Conservation (phyloP, 2,329 filamentous ascomycete genomes). For the Hypomyces rosellus region DNA sequence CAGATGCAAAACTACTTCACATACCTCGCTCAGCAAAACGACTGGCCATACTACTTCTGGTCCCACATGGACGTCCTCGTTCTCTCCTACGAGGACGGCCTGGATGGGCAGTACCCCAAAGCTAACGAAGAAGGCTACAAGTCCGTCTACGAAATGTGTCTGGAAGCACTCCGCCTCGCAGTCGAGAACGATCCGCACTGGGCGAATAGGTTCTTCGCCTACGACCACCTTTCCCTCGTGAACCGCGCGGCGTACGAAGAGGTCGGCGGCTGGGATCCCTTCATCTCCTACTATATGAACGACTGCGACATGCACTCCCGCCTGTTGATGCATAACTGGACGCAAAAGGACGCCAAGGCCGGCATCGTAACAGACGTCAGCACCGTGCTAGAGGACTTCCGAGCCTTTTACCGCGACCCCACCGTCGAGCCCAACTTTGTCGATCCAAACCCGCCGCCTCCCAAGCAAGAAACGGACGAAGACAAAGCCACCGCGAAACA, state of each 20-base stretch:
- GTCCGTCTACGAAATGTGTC: constrained; percentile 34
- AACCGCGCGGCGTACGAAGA: constrained; percentile 46
- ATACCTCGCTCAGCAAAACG: constrained; percentile 35
- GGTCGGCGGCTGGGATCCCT: constrained; percentile 50
- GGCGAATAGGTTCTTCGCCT: constrained; percentile 51
- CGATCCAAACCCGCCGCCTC: constrained; percentile 30
- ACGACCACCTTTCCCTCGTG: constrained; percentile 52
- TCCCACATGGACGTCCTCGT: constrained; percentile 49
- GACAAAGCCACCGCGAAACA: neutral
- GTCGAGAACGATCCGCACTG: constrained; percentile 32
- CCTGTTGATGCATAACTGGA: constrained; percentile 40
- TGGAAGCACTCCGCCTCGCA: constrained; percentile 29
- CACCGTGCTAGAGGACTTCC: constrained; percentile 38
- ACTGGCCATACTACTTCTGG: constrained; percentile 49
- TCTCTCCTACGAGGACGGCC: constrained; percentile 34
- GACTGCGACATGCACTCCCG: constrained; percentile 51
- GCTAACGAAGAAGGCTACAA: constrained; percentile 33
- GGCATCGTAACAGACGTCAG: constrained; percentile 42
- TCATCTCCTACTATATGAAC: constrained; percentile 52
- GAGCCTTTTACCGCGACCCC: constrained; percentile 39
- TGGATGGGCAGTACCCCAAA: constrained; percentile 25
- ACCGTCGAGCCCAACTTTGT: constrained; percentile 28
- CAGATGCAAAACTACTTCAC: constrained; percentile 52
- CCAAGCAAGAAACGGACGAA: constrained; percentile 12
- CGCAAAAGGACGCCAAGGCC: constrained; percentile 30